Evolutionary conservation across 169 alveolate genomes (phyloP).

Genomic region (Plasmodium sp.): DNA sequence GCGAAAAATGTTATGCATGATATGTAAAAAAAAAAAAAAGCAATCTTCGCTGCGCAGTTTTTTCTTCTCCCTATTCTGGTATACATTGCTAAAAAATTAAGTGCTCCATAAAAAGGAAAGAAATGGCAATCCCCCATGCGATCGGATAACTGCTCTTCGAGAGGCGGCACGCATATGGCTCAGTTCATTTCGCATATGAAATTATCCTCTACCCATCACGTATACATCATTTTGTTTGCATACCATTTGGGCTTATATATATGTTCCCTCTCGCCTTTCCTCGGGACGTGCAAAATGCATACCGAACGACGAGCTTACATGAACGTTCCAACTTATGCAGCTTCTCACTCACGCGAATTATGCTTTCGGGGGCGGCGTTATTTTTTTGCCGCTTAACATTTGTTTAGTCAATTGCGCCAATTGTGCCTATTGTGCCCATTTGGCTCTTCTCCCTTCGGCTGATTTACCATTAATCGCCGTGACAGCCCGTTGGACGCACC

Average conservation of each 20-base stretch:
- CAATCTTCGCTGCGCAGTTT: neutral
- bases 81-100: too few species aligned
- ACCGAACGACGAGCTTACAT: neutral
- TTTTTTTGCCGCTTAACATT: neutral
- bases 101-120: neutral
- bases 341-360: neutral
- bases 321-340: neutral
- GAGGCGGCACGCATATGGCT: neutral
- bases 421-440: neutral
- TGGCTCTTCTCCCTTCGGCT: neutral
- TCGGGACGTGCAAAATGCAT: neutral
- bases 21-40: neutral
- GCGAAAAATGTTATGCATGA: neutral
- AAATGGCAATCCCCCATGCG: neutral
- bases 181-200: neutral
- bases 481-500: neutral
- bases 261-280: neutral
- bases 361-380: neutral
- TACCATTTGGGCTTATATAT: neutral
- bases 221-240: neutral
- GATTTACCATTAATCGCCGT: neutral
- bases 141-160: neutral
- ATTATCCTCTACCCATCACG: neutral
- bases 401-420: neutral
- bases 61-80: neutral